These are phyloP conservation scores for Phytopythium delawarense DNA, from an alignment of 352 stramenopile species.

Conservation along the genomic window DNA sequence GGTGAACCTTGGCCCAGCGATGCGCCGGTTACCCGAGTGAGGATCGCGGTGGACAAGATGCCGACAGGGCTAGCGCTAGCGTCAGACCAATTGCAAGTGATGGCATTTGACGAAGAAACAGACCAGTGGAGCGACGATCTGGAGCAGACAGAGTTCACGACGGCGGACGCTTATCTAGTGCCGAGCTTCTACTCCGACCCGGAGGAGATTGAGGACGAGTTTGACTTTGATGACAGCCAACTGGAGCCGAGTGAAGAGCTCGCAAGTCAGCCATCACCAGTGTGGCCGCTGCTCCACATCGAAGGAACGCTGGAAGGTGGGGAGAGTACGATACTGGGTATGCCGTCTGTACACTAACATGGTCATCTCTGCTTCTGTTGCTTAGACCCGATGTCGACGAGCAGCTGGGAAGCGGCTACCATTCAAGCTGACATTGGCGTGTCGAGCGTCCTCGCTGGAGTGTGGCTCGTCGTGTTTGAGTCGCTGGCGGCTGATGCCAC, in stretches of 20 bases:
- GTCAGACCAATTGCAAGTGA: not conserved
- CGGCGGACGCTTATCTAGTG: not conserved
- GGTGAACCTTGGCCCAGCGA: not conserved
- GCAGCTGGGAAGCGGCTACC: conserved; percentile 14
- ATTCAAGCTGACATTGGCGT: conserved; percentile 12
- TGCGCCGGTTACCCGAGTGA: not conserved
- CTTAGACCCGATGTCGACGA: conserved; percentile 12
- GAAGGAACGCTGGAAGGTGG: conserved; percentile 22
- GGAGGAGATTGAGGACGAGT: not conserved
- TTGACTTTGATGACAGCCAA: not conserved
- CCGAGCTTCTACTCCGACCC: not conserved
- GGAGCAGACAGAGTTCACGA: not conserved
- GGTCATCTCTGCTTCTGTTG: not conserved
- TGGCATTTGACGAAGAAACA: not conserved
- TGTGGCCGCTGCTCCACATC: conserved; percentile 9
- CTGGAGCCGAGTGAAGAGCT: not conserved
- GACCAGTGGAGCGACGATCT: not conserved
- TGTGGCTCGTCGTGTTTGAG: conserved; percentile 9
- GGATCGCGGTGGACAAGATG: not conserved
- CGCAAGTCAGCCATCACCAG: not conserved
- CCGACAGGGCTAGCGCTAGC: not conserved
- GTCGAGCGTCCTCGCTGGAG: conserved; percentile 3
- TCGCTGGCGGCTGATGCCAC: too few species aligned
- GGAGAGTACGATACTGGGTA: not conserved
- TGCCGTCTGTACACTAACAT: not conserved